Conservation (phyloP, 176 grass and related monocot species). For the Puya raimondii region DNA sequence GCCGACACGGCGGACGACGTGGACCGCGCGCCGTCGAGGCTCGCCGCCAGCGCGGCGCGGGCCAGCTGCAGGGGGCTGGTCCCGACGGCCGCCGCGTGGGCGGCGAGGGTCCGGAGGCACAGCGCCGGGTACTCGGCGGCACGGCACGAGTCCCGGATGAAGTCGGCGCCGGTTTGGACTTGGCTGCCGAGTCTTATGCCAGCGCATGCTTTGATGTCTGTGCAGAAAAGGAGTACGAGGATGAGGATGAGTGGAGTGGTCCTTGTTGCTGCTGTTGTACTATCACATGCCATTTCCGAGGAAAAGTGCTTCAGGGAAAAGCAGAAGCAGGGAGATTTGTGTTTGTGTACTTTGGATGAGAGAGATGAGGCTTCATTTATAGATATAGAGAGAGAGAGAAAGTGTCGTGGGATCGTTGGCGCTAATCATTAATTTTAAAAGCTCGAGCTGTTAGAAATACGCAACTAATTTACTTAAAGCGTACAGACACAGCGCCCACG, state of each 20-base stretch:
- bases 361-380: no score
- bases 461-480: no score
- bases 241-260: not conserved
- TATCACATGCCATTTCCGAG: no score
- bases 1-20: conserved; percentile 5
- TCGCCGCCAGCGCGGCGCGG: conserved; percentile 22
- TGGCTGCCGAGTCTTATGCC: not conserved
- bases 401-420: no score
- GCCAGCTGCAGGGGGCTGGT: conserved; percentile 16
- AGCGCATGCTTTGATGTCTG: conserved; percentile 6
- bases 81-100: conserved; percentile 17
- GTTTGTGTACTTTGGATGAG: no score
- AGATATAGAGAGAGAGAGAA: no score
- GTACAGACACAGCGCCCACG: no score
- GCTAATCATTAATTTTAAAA: no score
- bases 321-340: no score
- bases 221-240: conserved; percentile 3
- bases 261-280: conserved; percentile 4
- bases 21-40: conserved; percentile 7
- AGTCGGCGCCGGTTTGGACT: conserved; percentile 1
- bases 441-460: no score
- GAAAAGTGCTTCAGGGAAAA: no score
- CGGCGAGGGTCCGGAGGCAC: conserved; percentile 26
- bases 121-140: conserved; percentile 20
- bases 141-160: conserved; percentile 25